phyloP scores from a whole-genome alignment of 2,329 filamentous ascomycete species.

The Triangularia setosa region DNA sequence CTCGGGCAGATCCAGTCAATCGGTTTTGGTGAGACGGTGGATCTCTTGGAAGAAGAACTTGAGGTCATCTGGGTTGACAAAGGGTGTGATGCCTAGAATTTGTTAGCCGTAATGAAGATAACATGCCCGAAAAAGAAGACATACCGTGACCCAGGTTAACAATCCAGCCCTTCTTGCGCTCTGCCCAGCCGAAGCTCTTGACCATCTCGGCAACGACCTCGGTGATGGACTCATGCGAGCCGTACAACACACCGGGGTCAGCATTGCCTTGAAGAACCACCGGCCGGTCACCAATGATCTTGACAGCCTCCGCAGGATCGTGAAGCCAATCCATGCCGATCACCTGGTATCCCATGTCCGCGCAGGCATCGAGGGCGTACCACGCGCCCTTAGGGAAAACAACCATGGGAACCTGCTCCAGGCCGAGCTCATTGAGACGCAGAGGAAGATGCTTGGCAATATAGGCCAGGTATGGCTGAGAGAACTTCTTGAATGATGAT shows the following conservation, averaged over 20 bases:
- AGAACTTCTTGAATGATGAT: conserved; percentile 75
- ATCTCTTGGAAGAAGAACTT: conserved; percentile 94
- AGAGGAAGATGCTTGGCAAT: conserved; percentile 78
- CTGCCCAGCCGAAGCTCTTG: conserved; percentile 68
- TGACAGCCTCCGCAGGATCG: conserved; percentile 78
- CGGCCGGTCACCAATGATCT: conserved; percentile 68
- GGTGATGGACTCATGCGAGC: conserved; percentile 75
- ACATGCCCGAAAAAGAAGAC: conserved; percentile 27
- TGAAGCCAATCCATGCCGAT: conserved; percentile 95
- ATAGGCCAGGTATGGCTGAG: conserved; percentile 78
- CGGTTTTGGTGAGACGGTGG: conserved; percentile 60
- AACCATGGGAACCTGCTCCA: conserved; percentile 88
- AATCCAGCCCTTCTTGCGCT: conserved; percentile 90
- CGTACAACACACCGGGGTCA: conserved; percentile 90
- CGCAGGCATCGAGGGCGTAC: conserved; percentile 86
- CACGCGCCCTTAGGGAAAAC: conserved; percentile 98
- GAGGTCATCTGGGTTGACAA: conserved; percentile 88
- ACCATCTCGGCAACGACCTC: conserved; percentile 82
- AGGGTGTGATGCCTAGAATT: conserved; percentile 76
- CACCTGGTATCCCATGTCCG: conserved; percentile 85
- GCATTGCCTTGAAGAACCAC: conserved; percentile 91
- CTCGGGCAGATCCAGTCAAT: conserved; percentile 18
- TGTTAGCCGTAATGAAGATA: conserved; percentile 20
- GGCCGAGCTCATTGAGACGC: conserved; percentile 66
- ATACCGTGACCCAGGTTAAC: conserved; percentile 92